Evolutionary conservation across 2,329 filamentous ascomycete species (phyloP).

Genomic region (Xylariaceae sp.): DNA sequence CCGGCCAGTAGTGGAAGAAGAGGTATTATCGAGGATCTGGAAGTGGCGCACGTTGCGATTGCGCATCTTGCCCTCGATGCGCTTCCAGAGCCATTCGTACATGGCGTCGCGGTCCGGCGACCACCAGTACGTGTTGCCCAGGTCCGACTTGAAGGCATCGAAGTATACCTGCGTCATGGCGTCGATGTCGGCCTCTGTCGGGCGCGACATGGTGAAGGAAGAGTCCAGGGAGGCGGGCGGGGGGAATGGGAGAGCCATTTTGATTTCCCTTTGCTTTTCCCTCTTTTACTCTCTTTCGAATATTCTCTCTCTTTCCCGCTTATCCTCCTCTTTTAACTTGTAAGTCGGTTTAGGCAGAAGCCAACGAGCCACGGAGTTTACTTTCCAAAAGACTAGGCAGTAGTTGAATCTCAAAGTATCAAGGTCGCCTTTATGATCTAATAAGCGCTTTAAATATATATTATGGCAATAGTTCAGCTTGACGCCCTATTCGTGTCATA

Average conservation of each 20-base stretch:
- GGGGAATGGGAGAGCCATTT: constrained; percentile 40
- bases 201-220: constrained; percentile 36
- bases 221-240: constrained; percentile 33
- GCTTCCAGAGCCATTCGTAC: constrained; percentile 40
- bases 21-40: constrained; percentile 43
- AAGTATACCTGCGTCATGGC: constrained; percentile 39
- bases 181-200: constrained; percentile 41
- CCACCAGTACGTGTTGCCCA: constrained; percentile 42
- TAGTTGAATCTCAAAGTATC: no score
- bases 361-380: no score
- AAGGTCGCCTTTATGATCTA: background rate
- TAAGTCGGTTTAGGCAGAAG: background rate
- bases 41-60: constrained; percentile 41
- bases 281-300: background rate
- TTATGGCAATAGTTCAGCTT: no score
- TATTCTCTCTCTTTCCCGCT: background rate
- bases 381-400: no score
- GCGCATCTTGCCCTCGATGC: constrained; percentile 39
- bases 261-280: background rate
- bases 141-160: constrained; percentile 35
- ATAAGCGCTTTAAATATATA: no score
- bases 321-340: background rate
- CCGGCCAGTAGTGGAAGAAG: no score
- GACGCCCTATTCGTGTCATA: no score
- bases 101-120: constrained; percentile 33